These are phyloP conservation scores for Vararia minispora DNA, from an alignment of 768 basidiomycete species.

Conservation along the genomic window DNA sequence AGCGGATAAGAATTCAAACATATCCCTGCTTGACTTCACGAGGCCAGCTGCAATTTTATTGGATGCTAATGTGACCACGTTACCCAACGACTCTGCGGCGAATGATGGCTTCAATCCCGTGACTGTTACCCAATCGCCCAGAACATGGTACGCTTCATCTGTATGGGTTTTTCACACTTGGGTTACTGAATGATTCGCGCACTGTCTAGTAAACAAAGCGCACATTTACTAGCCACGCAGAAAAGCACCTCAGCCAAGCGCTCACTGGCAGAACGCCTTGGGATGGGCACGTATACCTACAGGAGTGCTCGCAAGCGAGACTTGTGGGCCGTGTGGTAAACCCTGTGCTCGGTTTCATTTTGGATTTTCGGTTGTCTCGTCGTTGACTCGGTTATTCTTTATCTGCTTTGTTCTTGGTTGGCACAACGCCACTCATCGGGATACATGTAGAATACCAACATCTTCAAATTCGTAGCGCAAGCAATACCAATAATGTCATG, in stretches of 20 bases:
- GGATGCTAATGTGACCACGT: too few species aligned
- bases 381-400: too few species aligned
- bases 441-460: too few species aligned
- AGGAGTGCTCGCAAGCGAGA: conserved; percentile 3
- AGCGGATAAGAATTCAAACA: too few species aligned
- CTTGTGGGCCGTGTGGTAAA: too few species aligned
- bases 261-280: not conserved
- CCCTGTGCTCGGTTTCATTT: conserved; percentile 1
- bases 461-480: too few species aligned
- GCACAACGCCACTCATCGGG: too few species aligned
- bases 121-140: not conserved
- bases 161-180: not conserved
- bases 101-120: not conserved
- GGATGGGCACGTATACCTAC: conserved; percentile 5
- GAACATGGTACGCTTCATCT: not conserved
- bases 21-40: too few species aligned
- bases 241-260: not conserved
- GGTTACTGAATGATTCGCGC: not conserved
- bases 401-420: too few species aligned
- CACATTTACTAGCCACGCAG: not conserved
- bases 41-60: too few species aligned
- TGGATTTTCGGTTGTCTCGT: not conserved
- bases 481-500: too few species aligned
- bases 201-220: not conserved
- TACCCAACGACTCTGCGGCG: not conserved